Conservation (phyloP, 768 basidiomycete genomes). For the Trametes maxima region DNA sequence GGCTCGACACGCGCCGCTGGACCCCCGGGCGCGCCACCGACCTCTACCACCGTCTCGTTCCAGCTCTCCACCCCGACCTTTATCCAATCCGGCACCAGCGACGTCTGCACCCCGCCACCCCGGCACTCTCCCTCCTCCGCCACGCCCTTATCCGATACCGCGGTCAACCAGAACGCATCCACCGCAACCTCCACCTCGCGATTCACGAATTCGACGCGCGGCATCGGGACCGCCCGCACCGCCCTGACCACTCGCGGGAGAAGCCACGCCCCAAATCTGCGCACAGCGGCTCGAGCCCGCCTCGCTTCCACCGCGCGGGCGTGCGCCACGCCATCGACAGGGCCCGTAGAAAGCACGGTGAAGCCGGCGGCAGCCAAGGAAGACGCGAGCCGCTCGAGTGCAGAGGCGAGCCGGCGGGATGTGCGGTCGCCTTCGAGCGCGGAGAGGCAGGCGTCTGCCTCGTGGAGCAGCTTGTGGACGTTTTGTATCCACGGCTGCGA, state of each 20-base stretch:
- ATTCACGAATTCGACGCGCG: slow-evolving; percentile 31
- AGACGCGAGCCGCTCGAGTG: slow-evolving; percentile 18
- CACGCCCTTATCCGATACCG: neutral
- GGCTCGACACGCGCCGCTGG: neutral
- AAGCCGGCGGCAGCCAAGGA: slow-evolving; percentile 8
- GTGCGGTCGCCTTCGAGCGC: slow-evolving; percentile 24
- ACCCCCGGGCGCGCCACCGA: neutral
- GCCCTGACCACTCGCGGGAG: slow-evolving; percentile 29
- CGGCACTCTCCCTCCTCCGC: neutral
- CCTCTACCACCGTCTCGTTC: slow-evolving; percentile 29
- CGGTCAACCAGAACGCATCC: slow-evolving; percentile 27
- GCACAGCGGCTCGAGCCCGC: slow-evolving; percentile 18
- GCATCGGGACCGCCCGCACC: slow-evolving; percentile 31
- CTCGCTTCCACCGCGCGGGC: neutral
- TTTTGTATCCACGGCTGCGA: slow-evolving; percentile 13
- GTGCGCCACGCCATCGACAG: slow-evolving; percentile 12
- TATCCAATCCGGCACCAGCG: slow-evolving; percentile 31
- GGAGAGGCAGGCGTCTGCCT: slow-evolving; percentile 20
- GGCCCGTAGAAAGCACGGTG: neutral
- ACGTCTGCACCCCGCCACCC: slow-evolving; percentile 13
- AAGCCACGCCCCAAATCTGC: slow-evolving; percentile 20
- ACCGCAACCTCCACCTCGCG: slow-evolving; percentile 26
- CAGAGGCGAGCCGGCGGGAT: slow-evolving; percentile 19
- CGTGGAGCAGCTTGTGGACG: slow-evolving; percentile 17
- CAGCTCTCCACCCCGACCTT: slow-evolving; percentile 24